A percentile compares a stretch with the other conserved stretches of the same genome.
phyloP scores from a whole-genome alignment of 202 grass and related monocot species.

The Setaria viridis region DNA sequence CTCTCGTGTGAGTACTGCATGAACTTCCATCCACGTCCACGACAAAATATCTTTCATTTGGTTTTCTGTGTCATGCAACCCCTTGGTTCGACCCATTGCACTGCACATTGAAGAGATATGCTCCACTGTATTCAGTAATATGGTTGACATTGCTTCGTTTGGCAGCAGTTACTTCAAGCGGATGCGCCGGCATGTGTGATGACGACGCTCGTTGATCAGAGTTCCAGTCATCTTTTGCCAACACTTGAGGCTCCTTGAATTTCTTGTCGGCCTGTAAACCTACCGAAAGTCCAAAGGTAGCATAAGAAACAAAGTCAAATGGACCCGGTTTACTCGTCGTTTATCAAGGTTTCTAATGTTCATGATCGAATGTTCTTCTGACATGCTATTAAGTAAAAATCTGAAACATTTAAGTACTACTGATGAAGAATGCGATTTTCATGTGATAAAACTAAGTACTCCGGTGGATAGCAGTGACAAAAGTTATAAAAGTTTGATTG shows the following conservation, averaged over 20 bases:
- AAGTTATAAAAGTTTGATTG: too few species aligned
- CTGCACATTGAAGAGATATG: background rate
- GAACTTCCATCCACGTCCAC: background rate
- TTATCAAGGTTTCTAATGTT: background rate
- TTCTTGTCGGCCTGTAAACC: background rate
- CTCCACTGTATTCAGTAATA: background rate
- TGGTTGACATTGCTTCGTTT: conserved; percentile 1
- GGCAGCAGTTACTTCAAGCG: background rate
- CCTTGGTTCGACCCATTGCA: background rate
- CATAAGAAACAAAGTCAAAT: background rate
- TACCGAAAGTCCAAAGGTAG: conserved; percentile 2
- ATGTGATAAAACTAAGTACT: too few species aligned
- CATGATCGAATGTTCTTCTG: background rate
- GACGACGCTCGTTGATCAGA: conserved; percentile 4
- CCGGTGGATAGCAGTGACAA: too few species aligned
- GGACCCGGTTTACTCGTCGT: background rate
- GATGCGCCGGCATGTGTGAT: background rate
- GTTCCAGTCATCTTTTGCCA: background rate
- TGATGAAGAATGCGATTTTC: background rate
- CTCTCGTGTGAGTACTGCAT: background rate
- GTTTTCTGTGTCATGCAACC: background rate
- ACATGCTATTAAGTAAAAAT: background rate
- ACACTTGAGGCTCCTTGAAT: background rate
- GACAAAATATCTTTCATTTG: background rate
- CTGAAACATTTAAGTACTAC: background rate